phyloP scores from a whole-genome alignment of 768 basidiomycete genomes.

The Cyclocybe aegerita region DNA sequence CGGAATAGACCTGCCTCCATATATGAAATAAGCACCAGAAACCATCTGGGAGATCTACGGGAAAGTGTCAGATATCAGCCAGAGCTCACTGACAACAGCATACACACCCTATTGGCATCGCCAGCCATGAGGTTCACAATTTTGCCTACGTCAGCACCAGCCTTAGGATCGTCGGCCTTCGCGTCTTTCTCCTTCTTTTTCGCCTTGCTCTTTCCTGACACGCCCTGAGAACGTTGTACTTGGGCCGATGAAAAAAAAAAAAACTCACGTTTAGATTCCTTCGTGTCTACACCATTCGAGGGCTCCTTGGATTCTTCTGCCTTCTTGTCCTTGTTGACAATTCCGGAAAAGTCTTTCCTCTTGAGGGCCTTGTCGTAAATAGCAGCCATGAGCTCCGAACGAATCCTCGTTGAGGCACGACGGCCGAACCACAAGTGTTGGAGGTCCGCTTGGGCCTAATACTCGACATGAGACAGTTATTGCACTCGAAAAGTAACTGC shows the following conservation, averaged over 20 bases:
- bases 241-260: not conserved
- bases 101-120: conserved; percentile 59
- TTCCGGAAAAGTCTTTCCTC: conserved; percentile 80
- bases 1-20: conserved; percentile 47
- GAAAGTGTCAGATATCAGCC: not conserved
- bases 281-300: conserved; percentile 27
- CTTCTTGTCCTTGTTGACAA: conserved; percentile 45
- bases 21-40: conserved; percentile 63
- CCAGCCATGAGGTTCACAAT: conserved; percentile 89
- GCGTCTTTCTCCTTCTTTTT: conserved; percentile 36
- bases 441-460: conserved; percentile 61
- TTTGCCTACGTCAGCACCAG: conserved; percentile 86
- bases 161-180: conserved; percentile 55
- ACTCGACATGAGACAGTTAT: not conserved
- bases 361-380: conserved; percentile 90
- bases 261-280: conserved; percentile 19
- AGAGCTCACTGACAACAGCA: not conserved
- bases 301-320: conserved; percentile 23
- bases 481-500: not conserved
- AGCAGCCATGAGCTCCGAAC: conserved; percentile 77
- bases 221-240: not conserved
- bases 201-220: conserved; percentile 27
- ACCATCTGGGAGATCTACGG: conserved; percentile 47
- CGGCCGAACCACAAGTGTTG: conserved; percentile 82
- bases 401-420: conserved; percentile 70